These are phyloP conservation scores for Syzygium jambos DNA, from an alignment of 345 rosid genomes.

Conservation along the genomic window DNA sequence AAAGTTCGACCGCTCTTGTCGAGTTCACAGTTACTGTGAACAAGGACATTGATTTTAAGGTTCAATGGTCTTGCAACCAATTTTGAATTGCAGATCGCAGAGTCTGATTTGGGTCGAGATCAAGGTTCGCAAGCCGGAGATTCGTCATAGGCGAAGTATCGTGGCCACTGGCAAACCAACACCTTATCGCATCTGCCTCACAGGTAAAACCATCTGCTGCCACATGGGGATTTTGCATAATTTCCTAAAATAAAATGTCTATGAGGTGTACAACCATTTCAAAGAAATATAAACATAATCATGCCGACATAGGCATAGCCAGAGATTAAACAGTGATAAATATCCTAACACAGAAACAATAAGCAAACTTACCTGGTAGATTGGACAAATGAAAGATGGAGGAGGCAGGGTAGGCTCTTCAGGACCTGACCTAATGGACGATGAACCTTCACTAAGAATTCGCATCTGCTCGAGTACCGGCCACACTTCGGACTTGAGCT, in stretches of 20 bases:
- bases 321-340: background rate
- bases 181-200: constrained; percentile 46
- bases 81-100: constrained; percentile 68
- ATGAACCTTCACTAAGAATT: constrained; percentile 68
- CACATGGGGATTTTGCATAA: constrained; percentile 67
- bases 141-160: constrained; percentile 71
- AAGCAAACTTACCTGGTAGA: constrained; percentile 52
- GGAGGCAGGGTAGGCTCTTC: constrained; percentile 52
- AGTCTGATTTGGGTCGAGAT: constrained; percentile 59
- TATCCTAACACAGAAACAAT: background rate
- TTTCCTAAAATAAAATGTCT: constrained; percentile 31
- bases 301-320: accelerated
- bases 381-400: constrained; percentile 78
- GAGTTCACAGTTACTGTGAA: background rate
- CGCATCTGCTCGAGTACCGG: constrained; percentile 83
- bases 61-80: constrained; percentile 32
- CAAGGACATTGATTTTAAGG: background rate
- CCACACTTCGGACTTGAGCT: constrained; percentile 71
- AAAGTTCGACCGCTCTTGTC: background rate
- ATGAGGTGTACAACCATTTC: background rate
- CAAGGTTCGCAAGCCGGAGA: constrained; percentile 26
- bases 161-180: constrained; percentile 70
- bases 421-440: constrained; percentile 19
- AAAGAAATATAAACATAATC: background rate
- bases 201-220: constrained; percentile 86